Conservation (phyloP, 2,329 filamentous ascomycete genomes). For the Nothophaeocryptopus gaeumannii region DNA sequence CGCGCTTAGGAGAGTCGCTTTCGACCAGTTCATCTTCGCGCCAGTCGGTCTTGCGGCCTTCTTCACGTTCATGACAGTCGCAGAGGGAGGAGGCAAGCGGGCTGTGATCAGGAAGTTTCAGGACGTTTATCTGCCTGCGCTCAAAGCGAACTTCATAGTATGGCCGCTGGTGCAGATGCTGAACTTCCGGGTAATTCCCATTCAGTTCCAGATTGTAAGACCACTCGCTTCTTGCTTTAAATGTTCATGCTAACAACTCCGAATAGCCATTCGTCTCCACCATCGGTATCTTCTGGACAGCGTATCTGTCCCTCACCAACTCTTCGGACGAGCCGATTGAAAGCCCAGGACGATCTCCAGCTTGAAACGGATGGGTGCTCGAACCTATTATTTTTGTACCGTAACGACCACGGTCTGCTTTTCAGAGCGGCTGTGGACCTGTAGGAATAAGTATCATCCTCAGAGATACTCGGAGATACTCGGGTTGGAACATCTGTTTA, state of each 20-base stretch:
- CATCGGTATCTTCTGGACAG: slow-evolving; percentile 95
- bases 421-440: slow-evolving; percentile 1
- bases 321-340: slow-evolving; percentile 66
- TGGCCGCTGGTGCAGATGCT: slow-evolving; percentile 96
- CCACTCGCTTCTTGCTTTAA: slow-evolving; percentile 24
- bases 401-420: background rate
- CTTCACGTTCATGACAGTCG: slow-evolving; percentile 94
- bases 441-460: background rate
- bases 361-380: background rate
- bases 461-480: slow-evolving; percentile 5
- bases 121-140: slow-evolving; percentile 88
- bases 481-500: slow-evolving; percentile 8
- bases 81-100: slow-evolving; percentile 82
- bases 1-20: slow-evolving; percentile 83
- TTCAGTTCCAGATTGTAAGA: slow-evolving; percentile 92
- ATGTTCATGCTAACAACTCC: slow-evolving; percentile 7
- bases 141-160: slow-evolving; percentile 92
- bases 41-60: slow-evolving; percentile 83
- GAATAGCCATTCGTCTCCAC: slow-evolving; percentile 91
- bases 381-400: no score
- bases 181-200: slow-evolving; percentile 92
- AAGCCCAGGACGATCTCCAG: slow-evolving; percentile 18
- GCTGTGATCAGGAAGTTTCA: slow-evolving; percentile 80
- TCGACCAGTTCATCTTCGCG: slow-evolving; percentile 91
- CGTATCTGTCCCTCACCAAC: slow-evolving; percentile 90